phyloP scores from a whole-genome alignment of 495 filamentous ascomycete species.

The Penicillium atrosanguineum region DNA sequence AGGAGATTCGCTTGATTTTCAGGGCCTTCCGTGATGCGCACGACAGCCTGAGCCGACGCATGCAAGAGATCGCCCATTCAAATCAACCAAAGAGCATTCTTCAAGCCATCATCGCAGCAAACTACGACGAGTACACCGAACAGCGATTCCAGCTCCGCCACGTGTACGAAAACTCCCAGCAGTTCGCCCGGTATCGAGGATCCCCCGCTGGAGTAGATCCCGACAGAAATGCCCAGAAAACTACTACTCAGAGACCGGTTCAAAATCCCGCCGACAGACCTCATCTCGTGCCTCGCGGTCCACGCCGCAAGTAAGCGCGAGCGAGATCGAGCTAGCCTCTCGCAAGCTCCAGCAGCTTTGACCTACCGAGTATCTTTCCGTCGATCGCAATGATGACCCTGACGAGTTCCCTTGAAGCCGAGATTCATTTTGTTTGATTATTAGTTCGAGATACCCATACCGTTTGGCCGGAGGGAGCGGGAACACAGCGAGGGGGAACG shows the following conservation, averaged over 20 bases:
- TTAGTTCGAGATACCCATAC: conserved; percentile 13
- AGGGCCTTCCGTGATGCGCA: conserved; percentile 63
- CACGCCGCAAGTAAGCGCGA: neutral
- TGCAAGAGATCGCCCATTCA: neutral
- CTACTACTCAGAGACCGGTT: neutral
- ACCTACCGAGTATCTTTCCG: neutral
- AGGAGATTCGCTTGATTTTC: conserved; percentile 60
- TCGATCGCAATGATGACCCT: neutral
- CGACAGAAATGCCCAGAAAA: conserved; percentile 5
- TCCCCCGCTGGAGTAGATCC: conserved; percentile 17
- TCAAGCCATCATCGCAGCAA: conserved; percentile 61
- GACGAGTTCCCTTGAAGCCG: conserved; percentile 7
- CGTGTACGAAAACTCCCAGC: conserved; percentile 41
- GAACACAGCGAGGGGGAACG: neutral
- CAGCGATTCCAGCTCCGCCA: conserved; percentile 55
- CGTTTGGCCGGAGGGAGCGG: conserved; percentile 2
- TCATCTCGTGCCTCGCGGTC: neutral
- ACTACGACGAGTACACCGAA: conserved; percentile 66
- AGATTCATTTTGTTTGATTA: conserved; percentile 6
- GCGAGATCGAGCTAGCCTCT: neutral
- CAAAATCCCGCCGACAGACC: neutral
- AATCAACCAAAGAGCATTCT: conserved; percentile 55
- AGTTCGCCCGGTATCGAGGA: conserved; percentile 35
- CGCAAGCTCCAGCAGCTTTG: too few relatives aligned
- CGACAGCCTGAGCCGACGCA: conserved; percentile 12